Conservation (phyloP, 192 early-diverging fungal species). For the Coemansia sp. region DNA sequence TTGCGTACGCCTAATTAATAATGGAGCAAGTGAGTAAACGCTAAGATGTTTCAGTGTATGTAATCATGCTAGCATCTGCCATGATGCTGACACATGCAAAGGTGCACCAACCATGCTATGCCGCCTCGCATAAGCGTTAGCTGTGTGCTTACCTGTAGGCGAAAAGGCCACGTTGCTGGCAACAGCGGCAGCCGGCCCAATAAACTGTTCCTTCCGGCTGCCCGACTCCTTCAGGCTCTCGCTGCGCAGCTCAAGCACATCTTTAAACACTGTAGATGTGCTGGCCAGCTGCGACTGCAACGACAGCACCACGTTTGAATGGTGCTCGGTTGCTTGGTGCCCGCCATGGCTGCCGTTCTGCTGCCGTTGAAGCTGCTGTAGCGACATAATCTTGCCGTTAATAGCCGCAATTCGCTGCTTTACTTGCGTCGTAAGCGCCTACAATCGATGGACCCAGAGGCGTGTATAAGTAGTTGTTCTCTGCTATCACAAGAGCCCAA, state of each 20-base stretch:
- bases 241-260: constrained; percentile 93
- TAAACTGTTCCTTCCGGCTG: constrained; percentile 85
- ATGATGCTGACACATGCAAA: too few relatives aligned
- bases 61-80: too few relatives aligned
- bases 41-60: neutral
- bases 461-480: neutral
- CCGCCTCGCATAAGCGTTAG: too few relatives aligned
- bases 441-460: neutral
- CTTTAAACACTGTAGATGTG: constrained; percentile 89
- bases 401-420: constrained; percentile 96
- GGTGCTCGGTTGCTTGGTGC: constrained; percentile 86
- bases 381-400: constrained; percentile 87
- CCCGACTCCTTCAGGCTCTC: constrained; percentile 95
- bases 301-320: constrained; percentile 84
- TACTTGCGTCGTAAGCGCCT: constrained; percentile 86
- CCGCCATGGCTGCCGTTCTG: constrained; percentile 62
- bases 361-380: constrained; percentile 60
- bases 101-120: too few relatives aligned
- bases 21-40: neutral
- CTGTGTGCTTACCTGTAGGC: constrained; percentile 29
- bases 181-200: constrained; percentile 45
- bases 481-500: neutral
- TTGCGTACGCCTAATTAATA: constrained; percentile 45
- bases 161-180: constrained; percentile 21
- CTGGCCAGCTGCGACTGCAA: constrained; percentile 89